Evolutionary conservation across 202 grass and related monocot genomes (phyloP), one percentile per base, ranked within the genome.

Genomic region (Schoenoplectus tabernaemontani): DNA sequence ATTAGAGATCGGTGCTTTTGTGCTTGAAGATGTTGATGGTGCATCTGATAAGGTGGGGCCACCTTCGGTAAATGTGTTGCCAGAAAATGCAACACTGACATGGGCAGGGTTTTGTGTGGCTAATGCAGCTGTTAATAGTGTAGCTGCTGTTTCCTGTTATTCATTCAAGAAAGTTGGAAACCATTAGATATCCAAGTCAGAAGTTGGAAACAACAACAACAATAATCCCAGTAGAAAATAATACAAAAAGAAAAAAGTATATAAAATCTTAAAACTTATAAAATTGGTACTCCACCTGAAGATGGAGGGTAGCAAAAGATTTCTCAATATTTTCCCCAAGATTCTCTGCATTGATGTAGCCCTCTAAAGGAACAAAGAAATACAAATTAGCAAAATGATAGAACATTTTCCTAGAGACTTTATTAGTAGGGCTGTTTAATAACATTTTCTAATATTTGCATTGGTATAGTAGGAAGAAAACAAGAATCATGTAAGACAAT

Each of bases 321-420:
- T 91, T 99, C 65, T 92, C 88, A 28, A 99, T 89, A 83, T 66
- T 86, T 86, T 87, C 88, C 75, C 87, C 81, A 57, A 99, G 90
- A 89, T 82, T 84, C 84, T 91, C 92, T 50, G 83, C 68, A 73
- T 56, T 75, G 53, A 95, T 91, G 82, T 89, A 83, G 73, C 90
- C 96, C 56, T 91, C 96, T 99, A 70, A 36, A 36, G 28, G 47
- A 50, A 2, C 30, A 30, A 46, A 47, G 26, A 78, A 61, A 57
- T 34, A 36, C 9, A 44, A 5, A 61, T 78, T 53, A 78, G 39
- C 2, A 26, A 78, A 61, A 78, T 78, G n/a, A 4, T 26, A 10
- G 34, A 54, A 0, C 54, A n/a, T 38, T 19, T 48, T 71, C 0
- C 30, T 26, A 48, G 22, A 47, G 23, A 48, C 43, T 32, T 36